A percentile compares a stretch with the other conserved stretches of the same genome.
phyloP scores from a whole-genome alignment of 1,284 basidiomycete species.

The Malassezia brasiliensis region DNA sequence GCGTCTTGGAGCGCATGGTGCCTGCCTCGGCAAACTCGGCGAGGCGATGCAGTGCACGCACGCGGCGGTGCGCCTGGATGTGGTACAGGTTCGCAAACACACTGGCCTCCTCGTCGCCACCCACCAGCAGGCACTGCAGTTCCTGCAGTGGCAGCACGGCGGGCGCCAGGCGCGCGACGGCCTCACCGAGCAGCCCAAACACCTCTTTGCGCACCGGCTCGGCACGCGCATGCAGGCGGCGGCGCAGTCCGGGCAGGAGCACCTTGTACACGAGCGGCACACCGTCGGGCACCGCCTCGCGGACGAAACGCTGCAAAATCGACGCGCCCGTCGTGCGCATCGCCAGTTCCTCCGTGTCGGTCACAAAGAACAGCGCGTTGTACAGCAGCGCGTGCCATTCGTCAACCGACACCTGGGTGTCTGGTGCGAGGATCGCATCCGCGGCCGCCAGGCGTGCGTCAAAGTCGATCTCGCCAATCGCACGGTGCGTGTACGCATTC shows the following conservation, averaged over 20 bases:
- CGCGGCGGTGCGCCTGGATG: constrained; percentile 82
- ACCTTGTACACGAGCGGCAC: constrained; percentile 2
- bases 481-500: constrained; percentile 73
- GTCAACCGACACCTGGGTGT: constrained; percentile 49
- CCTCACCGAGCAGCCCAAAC: constrained; percentile 67
- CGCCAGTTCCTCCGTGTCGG: constrained; percentile 79
- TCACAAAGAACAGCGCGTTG: constrained; percentile 75
- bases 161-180: constrained; percentile 55
- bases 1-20: constrained; percentile 61
- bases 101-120: constrained; percentile 85
- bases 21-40: constrained; percentile 69
- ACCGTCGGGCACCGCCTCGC: not conserved
- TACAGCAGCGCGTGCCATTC: constrained; percentile 79
- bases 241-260: constrained; percentile 11
- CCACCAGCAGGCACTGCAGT: constrained; percentile 71
- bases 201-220: constrained; percentile 85
- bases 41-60: constrained; percentile 74
- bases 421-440: constrained; percentile 61
- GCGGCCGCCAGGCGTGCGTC: constrained; percentile 74
- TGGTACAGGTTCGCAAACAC: constrained; percentile 96
- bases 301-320: constrained; percentile 66
- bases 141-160: constrained; percentile 63
- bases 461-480: constrained; percentile 87
- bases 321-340: constrained; percentile 73
- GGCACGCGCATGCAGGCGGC: constrained; percentile 58